Base-by-base conservation (phyloP, 208 protist genomes). In the Wallacemonas sp. region DNA sequence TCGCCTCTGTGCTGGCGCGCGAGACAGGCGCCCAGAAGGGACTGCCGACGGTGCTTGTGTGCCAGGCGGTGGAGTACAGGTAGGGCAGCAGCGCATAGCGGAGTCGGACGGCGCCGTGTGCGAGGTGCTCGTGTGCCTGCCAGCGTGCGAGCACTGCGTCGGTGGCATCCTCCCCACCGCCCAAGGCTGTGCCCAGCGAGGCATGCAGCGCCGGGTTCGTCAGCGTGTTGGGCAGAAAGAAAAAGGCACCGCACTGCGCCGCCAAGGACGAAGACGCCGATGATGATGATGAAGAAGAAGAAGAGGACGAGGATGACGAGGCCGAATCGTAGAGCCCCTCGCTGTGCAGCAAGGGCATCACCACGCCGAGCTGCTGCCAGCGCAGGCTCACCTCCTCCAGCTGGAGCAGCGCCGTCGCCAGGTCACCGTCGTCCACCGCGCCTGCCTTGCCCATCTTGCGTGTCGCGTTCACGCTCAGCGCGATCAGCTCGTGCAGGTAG, bases 311-410 rank as follows among this genome's bases (percentile, higher is more conserved):
- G 38, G 11, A n/a, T 5, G 55, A 31, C 7, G 22, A 20, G 4
- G 55, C 1, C 32, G 38, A 4, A 25, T 31, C 36, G 39, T 39
- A 82, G 50, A 98, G 31, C 14, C 42, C 33, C n/a, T 67, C 62
- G 31, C 31, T 46, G 32, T 66, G 41, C 18, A 68, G 32, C 61
- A 64, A 22, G 26, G 54, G 41, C 38, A 59, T 46, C 5, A 65
- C 95, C 28, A 91, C 57, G 84, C 92, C 98, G 3, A 94, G 96
- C 74, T 99, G 97, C 65, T 98, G 98, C 98, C 98, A 99, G 8
- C 98, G 86, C 16, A 91, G 72, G 12, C 99, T 33, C 18, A 99
- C 77, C 70, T 99, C 91, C 11, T 86, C 72, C 3, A 67, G 62
- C 49, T 78, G 71, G 1, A 26, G 67, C 22, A 5, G 63, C 25